Evolutionary conservation across 176 grass and related monocot species (phyloP).

Genomic region (Leersia perrieri): DNA sequence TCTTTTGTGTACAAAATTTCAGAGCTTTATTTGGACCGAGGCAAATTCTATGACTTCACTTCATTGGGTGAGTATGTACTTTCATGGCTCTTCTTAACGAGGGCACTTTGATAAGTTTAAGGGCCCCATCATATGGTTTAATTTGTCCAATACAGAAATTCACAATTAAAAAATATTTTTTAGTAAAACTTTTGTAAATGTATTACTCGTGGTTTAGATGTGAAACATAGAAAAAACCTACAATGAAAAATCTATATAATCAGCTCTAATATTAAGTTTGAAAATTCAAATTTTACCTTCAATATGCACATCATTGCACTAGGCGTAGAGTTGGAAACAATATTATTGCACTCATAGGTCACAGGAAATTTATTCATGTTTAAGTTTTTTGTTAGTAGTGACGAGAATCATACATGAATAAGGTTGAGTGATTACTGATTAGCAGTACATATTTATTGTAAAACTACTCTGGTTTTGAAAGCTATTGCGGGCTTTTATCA

Average conservation of each 20-base stretch:
- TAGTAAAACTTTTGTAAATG: no score
- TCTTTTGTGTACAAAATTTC: background rate
- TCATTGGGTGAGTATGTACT: slow-evolving; percentile 66
- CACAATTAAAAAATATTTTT: no score
- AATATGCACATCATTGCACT: background rate
- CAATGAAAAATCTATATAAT: no score
- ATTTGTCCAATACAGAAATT: no score
- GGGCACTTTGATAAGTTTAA: background rate
- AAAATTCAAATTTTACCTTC: no score
- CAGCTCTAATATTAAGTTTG: no score
- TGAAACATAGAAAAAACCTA: no score
- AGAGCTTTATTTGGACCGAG: slow-evolving; percentile 84
- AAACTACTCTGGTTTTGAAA: background rate
- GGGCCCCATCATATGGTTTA: no score
- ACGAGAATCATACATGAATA: background rate
- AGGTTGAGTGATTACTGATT: background rate
- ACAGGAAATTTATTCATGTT: background rate
- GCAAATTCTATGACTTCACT: slow-evolving; percentile 92
- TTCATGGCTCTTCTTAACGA: background rate
- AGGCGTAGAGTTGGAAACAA: background rate
- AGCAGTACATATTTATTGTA: background rate
- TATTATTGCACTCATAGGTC: background rate
- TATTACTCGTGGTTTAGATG: no score
- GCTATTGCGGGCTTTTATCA: background rate
- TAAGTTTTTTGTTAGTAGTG: background rate